A percentile compares a stretch with the other conserved stretches of the same genome.
Evolutionary conservation across 495 filamentous ascomycete genomes (phyloP).

Genomic region (Penicillium parvum): DNA sequence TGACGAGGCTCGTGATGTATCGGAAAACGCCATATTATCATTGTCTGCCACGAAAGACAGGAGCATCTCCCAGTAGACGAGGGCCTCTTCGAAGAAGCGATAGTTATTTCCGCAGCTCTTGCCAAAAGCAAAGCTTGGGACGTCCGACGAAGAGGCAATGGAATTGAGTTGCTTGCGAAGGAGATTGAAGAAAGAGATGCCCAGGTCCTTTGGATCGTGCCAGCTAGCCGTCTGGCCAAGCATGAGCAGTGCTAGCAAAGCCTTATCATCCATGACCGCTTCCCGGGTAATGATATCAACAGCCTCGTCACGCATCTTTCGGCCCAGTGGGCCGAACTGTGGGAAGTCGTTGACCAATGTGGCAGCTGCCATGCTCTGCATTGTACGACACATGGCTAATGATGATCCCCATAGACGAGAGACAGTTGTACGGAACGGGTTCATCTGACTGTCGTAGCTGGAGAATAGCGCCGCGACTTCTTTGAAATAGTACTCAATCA

Average conservation of each 20-base stretch:
- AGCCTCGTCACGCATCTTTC: conserved; percentile 50
- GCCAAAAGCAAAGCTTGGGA: conserved; percentile 8
- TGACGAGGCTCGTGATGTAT: conserved; percentile 10
- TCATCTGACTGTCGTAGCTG: conserved; percentile 55
- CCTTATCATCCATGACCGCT: conserved; percentile 42
- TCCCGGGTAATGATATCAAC: conserved; percentile 46
- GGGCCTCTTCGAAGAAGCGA: conserved; percentile 54
- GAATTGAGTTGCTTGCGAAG: conserved; percentile 43
- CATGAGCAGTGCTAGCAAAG: conserved; percentile 50
- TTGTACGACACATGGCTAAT: conserved; percentile 53
- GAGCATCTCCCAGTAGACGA: conserved; percentile 60
- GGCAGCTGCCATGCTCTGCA: conserved; percentile 60
- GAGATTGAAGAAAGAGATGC: conserved; percentile 46
- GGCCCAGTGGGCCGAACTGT: conserved; percentile 46
- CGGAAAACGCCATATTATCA: conserved; percentile 27
- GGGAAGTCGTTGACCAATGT: conserved; percentile 54
- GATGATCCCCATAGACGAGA: conserved; percentile 53
- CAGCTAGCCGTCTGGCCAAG: conserved; percentile 54
- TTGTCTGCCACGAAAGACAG: conserved; percentile 53
- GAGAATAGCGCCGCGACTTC: conserved; percentile 55
- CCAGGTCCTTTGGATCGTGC: conserved; percentile 53
- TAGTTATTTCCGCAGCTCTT: conserved; percentile 43
- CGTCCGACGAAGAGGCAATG: conserved; percentile 14
- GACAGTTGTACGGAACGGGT: conserved; percentile 54
- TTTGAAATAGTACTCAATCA: conserved; percentile 59